phyloP scores from a whole-genome alignment of 2,329 filamentous ascomycete genomes.

The Alternaria rosae region DNA sequence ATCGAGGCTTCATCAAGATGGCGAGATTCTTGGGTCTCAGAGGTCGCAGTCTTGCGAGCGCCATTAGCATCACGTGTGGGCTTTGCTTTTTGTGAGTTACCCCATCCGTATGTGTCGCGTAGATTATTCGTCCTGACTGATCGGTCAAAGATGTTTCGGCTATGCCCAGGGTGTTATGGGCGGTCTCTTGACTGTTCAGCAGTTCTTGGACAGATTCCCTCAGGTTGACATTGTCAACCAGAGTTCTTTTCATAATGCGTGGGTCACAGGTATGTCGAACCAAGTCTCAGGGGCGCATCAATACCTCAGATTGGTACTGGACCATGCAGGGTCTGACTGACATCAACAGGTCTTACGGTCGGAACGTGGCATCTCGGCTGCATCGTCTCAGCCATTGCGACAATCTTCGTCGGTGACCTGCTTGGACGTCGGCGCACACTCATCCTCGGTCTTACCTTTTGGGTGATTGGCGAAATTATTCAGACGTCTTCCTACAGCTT shows the following conservation, averaged over 20 bases:
- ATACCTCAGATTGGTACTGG: neutral
- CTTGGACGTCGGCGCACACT: constrained; percentile 60
- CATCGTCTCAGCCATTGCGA: constrained; percentile 63
- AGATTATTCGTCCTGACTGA: constrained; percentile 20
- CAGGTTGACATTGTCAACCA: constrained; percentile 35
- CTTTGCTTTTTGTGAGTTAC: constrained; percentile 37
- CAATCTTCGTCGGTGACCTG: constrained; percentile 58
- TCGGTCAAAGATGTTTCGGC: constrained; percentile 55
- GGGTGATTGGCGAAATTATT: constrained; percentile 59
- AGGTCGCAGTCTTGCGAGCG: constrained; percentile 27
- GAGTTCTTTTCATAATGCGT: constrained; percentile 29
- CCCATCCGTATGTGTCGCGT: neutral
- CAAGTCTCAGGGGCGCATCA: neutral
- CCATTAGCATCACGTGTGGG: constrained; percentile 36
- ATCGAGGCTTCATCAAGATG: constrained; percentile 19
- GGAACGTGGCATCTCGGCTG: constrained; percentile 58
- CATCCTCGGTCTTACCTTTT: constrained; percentile 58
- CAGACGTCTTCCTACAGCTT: constrained; percentile 57
- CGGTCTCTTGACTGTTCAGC: constrained; percentile 70
- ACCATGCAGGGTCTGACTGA: neutral
- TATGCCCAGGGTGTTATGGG: constrained; percentile 75
- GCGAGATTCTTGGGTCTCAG: constrained; percentile 31
- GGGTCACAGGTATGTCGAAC: constrained; percentile 31
- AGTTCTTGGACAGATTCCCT: constrained; percentile 58
- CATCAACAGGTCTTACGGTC: constrained; percentile 34